Base-by-base conservation (phyloP, 2,329 filamentous ascomycete genomes). In the Ceratocystiopsis brevicomis region DNA sequence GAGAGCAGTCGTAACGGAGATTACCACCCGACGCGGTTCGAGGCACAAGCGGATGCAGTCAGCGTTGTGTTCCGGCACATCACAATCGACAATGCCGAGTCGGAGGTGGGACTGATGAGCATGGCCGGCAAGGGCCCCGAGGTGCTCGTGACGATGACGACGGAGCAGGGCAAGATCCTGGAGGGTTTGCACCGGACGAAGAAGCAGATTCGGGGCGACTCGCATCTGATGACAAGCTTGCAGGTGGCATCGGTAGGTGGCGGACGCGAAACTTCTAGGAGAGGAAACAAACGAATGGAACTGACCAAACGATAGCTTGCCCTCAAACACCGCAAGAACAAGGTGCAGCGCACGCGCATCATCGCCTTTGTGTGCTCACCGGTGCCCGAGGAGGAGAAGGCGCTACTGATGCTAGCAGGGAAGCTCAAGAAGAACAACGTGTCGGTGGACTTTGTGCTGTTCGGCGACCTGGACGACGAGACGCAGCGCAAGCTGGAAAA, bases 381-480 rank as follows among this genome's bases (percentile, higher is more conserved):
- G 25, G 79, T 96, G 56, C 72, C 78, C 48, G 90, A 98, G 57
- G 80, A 84, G 50, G 82, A 95, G 61, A 90, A 90, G 65, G 76
- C 81, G 43, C 75, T 98, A 41, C 73, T 87, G 49, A 83, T 84
- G 57, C 72, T 98, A 30, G 87, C 90, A 38, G 93, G 90, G 68
- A 92, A 90, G 67, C 92, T 96, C 86, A 96, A 96, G 76, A 98
- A 98, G 73, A 81, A 80, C 61, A 88, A 83, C 56, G 83, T 94
- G 47, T 83, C 79, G 48, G 83, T 98, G 57, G 90, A 98, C 61
- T 88, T 98, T 56, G 74, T 98, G 48, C 76, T 88, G 39, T 98
- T 98, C 55, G 90, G 90, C 52, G 88, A 98, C 54, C 72, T 94
- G 43, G 84, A 90, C 51, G 83, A 93, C 51, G 85, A 80, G 49